These are phyloP conservation scores for Morella rubra DNA, from an alignment of 306 rosid genomes.

Conservation along the genomic window DNA sequence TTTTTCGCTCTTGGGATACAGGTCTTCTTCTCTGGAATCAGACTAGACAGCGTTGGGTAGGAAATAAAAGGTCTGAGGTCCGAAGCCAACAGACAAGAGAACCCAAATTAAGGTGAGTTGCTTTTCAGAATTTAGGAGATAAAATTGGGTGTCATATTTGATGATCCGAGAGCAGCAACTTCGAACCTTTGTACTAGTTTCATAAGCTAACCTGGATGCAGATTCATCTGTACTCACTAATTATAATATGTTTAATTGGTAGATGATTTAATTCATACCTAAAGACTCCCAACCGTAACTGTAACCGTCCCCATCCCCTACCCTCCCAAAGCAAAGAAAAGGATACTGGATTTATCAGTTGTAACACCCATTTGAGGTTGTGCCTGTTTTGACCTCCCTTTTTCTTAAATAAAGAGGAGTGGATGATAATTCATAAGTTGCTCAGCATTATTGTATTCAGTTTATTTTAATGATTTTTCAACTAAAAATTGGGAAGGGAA, in stretches of 20 bases:
- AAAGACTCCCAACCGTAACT: background rate
- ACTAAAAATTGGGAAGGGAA: background rate
- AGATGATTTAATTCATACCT: background rate
- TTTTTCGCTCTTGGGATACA: slow-evolving; percentile 35
- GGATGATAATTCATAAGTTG: slow-evolving; percentile 4
- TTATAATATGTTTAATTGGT: background rate
- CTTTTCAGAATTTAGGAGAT: background rate
- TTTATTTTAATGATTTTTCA: background rate
- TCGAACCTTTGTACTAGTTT: background rate
- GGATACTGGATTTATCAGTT: background rate
- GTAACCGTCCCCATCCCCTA: too few relatives aligned
- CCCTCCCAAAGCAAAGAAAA: background rate
- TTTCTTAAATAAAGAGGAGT: background rate
- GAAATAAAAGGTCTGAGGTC: slow-evolving; percentile 55
- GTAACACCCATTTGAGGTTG: background rate
- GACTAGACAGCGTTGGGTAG: slow-evolving; percentile 81
- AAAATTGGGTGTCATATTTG: background rate
- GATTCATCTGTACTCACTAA: background rate
- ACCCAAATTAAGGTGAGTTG: slow-evolving; percentile 73
- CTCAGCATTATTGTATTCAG: background rate
- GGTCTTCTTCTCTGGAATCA: slow-evolving; percentile 95
- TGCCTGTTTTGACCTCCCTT: background rate
- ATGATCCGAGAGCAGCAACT: slow-evolving; percentile 1
- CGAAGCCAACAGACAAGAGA: slow-evolving; percentile 56
- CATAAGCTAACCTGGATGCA: background rate